phyloP scores from a whole-genome alignment of 2,329 filamentous ascomycete genomes.

The Penicillium sp. region DNA sequence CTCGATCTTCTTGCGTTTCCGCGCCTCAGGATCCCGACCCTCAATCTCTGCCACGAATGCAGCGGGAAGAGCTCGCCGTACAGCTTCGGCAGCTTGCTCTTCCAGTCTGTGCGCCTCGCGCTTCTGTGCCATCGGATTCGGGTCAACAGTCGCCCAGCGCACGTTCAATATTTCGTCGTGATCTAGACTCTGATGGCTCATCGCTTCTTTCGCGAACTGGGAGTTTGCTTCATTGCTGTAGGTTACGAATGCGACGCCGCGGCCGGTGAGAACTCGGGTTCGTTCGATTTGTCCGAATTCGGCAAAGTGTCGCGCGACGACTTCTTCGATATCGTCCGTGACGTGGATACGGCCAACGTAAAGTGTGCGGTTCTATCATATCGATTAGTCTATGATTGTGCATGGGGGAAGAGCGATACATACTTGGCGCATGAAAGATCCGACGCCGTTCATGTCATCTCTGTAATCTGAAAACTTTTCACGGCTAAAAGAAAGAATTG shows the following conservation, averaged over 20 bases:
- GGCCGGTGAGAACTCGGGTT: conserved; percentile 74
- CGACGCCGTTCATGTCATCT: conserved; percentile 77
- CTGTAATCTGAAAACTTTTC: conserved; percentile 22
- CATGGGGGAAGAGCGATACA: no score
- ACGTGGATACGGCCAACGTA: conserved; percentile 94
- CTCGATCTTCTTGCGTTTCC: conserved; percentile 83
- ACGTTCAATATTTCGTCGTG: conserved; percentile 89
- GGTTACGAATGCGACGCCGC: conserved; percentile 92
- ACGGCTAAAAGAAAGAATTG: conserved; percentile 1
- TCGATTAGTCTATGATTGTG: neutral
- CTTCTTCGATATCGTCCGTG: conserved; percentile 62
- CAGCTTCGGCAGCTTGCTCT: conserved; percentile 92
- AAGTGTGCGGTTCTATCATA: conserved; percentile 85
- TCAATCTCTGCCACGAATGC: conserved; percentile 93
- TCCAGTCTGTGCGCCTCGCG: conserved; percentile 83
- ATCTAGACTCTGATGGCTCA: conserved; percentile 90
- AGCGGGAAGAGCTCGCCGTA: conserved; percentile 77
- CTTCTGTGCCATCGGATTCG: conserved; percentile 90
- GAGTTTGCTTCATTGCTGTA: conserved; percentile 70
- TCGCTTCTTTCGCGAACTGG: conserved; percentile 88
- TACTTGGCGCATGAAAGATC: conserved; percentile 61
- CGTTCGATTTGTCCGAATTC: conserved; percentile 92
- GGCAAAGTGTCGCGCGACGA: conserved; percentile 88
- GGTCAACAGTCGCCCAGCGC: conserved; percentile 92
- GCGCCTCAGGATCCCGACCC: conserved; percentile 77